Conservation (phyloP, 2,329 filamentous ascomycete genomes). For the Diaporthe aspalathi region DNA sequence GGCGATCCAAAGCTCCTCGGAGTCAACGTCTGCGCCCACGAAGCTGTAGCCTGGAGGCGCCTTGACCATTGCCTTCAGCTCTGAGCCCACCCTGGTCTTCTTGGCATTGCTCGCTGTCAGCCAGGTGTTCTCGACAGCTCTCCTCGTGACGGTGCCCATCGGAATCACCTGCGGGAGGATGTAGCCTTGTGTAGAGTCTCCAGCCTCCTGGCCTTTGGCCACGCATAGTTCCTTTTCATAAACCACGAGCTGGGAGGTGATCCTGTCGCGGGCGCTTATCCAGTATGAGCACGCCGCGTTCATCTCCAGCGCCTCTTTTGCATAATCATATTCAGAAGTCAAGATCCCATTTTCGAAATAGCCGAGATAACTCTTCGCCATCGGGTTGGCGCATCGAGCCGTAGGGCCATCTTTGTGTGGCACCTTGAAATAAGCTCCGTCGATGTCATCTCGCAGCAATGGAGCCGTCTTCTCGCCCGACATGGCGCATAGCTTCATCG, state of each 20-base stretch:
- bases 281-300: slow-evolving; percentile 99
- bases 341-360: slow-evolving; percentile 93
- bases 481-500: slow-evolving; percentile 81
- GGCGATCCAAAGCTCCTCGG: slow-evolving; percentile 97
- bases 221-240: slow-evolving; percentile 73
- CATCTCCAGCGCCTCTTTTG: slow-evolving; percentile 97
- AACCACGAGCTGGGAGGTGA: slow-evolving; percentile 94
- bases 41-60: slow-evolving; percentile 92
- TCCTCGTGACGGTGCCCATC: slow-evolving; percentile 96
- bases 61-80: slow-evolving; percentile 96
- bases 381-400: slow-evolving; percentile 84
- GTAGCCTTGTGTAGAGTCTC: slow-evolving; percentile 68
- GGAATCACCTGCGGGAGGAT: slow-evolving; percentile 96
- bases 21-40: slow-evolving; percentile 97
- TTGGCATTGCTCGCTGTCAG: slow-evolving; percentile 98
- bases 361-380: slow-evolving; percentile 89
- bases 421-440: slow-evolving; percentile 85
- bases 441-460: slow-evolving; percentile 72
- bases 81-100: slow-evolving; percentile 92
- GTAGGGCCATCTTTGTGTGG: slow-evolving; percentile 95
- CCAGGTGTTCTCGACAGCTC: slow-evolving; percentile 98
- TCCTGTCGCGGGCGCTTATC: slow-evolving; percentile 94
- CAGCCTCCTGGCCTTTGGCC: slow-evolving; percentile 40
- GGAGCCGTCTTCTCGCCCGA: slow-evolving; percentile 74
- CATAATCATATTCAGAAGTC: slow-evolving; percentile 88